These are phyloP conservation scores for Fusarium buharicum DNA, from an alignment of 2,329 filamentous ascomycete species.

Conservation along the genomic window DNA sequence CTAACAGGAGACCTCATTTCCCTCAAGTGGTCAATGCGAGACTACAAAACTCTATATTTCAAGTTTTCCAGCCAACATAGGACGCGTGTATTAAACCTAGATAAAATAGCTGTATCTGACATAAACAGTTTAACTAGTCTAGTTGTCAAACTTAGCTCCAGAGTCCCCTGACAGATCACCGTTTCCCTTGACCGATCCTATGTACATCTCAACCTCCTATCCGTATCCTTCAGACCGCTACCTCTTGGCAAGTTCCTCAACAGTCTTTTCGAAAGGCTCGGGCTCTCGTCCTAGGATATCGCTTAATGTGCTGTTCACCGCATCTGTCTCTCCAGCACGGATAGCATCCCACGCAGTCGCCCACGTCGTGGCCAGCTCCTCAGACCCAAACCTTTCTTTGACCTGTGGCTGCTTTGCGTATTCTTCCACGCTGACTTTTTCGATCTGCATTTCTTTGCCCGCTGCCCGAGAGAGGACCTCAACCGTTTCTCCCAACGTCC, in stretches of 20 bases:
- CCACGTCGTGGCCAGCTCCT: slow-evolving; percentile 18
- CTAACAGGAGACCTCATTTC: background rate
- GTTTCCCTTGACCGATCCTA: background rate
- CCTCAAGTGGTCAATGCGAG: background rate
- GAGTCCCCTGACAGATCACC: background rate
- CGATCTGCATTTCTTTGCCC: background rate
- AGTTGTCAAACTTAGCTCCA: background rate
- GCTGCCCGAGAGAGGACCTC: background rate
- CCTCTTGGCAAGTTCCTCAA: slow-evolving; percentile 5
- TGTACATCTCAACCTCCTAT: background rate
- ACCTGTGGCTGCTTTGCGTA: slow-evolving; percentile 21
- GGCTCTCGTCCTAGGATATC: slow-evolving; percentile 26
- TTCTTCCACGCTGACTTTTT: slow-evolving; percentile 25
- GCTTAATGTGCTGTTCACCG: background rate
- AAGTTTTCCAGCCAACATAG: no score
- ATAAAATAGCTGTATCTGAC: background rate
- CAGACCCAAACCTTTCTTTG: slow-evolving; percentile 6
- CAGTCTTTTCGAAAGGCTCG: slow-evolving; percentile 25
- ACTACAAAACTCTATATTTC: background rate
- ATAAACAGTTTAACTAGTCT: background rate
- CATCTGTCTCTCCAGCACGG: slow-evolving; percentile 22
- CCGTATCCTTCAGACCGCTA: background rate
- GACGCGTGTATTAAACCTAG: background rate
- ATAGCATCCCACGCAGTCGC: slow-evolving; percentile 38
- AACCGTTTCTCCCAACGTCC: slow-evolving; percentile 14